Base-by-base conservation (phyloP, 2,329 filamentous ascomycete genomes). In the Mollisiaceae sp. region DNA sequence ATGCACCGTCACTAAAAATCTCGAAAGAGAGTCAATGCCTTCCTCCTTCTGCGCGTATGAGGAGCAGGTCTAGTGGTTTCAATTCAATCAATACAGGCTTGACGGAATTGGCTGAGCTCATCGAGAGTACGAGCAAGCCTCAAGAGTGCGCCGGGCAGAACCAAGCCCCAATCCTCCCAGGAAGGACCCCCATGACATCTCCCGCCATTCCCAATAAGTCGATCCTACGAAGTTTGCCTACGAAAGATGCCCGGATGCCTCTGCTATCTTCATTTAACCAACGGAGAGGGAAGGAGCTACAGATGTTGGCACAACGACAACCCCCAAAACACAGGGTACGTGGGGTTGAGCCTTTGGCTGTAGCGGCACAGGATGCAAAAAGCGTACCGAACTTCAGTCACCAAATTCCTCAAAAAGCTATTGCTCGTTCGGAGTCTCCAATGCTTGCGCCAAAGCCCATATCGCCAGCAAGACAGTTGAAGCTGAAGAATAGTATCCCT, bases 381-480 rank as follows among this genome's bases (percentile, higher is more conserved):
- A 60, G 69, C 41, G n/a, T 71, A 12, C 68, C 63, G 8, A 68
- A 68, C 15, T 71, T 70, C 56, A 64, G 63, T 58, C 64, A 67
- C 8, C 69, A 74, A 32, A 65, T 70, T 24, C 65, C 71, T 22
- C 69, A 65, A 27, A 72, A 67, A 58, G 61, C 68, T 1, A 47
- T 71, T 11, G 65, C 70, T 62, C 68, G 71, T 22, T 72, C 72
- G 24, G 67, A 69, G 20, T 72, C 70, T 36, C 73, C 72, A n/a
- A 73, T 77, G 70, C 59, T 76, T 15, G 73, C 75, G 20, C 75
- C 75, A 52, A 75, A 75, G 55, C 74, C 75, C n/a, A 75, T 77
- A 27, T 77, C 74, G 36, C 74, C 75, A 39, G 75, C 72, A 52
- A 73, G 75, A 39, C 71, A 75, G 57, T 56, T 75, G 39, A 76